Conservation (phyloP, 768 basidiomycete species). For the Mycena vulgaris region DNA sequence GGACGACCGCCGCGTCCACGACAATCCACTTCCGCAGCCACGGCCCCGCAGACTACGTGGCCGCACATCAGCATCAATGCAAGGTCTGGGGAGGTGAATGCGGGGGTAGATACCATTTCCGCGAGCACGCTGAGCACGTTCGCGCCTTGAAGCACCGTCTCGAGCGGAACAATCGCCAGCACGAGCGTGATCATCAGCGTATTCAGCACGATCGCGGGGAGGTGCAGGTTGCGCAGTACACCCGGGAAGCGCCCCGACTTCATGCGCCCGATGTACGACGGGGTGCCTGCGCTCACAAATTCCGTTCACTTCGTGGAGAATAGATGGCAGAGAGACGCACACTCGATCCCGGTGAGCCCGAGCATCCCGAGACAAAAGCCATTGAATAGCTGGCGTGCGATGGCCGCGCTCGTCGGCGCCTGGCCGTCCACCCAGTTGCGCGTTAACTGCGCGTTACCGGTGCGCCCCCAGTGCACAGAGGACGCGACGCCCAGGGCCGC, state of each 20-base stretch:
- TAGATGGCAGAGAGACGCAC: too few relatives aligned
- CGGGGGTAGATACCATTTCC: constrained; percentile 56
- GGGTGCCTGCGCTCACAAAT: constrained; percentile 58
- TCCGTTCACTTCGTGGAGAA: too few relatives aligned
- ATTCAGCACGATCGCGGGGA: constrained; percentile 71
- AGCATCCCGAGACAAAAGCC: constrained; percentile 82
- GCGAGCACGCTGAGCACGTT: constrained; percentile 81
- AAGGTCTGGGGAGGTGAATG: too few relatives aligned
- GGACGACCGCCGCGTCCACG: constrained; percentile 78
- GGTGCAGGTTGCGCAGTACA: constrained; percentile 77
- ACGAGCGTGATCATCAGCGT: constrained; percentile 71
- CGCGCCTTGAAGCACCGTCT: constrained; percentile 61
- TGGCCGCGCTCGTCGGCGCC: constrained; percentile 45
- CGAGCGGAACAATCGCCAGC: constrained; percentile 70
- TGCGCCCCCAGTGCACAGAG: constrained; percentile 64
- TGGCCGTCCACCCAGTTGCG: constrained; percentile 68
- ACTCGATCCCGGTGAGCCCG: constrained; percentile 81
- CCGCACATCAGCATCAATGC: background rate
- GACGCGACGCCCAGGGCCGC: constrained; percentile 65
- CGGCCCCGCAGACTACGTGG: constrained; percentile 64
- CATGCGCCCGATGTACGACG: constrained; percentile 76
- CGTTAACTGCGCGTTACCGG: constrained; percentile 63
- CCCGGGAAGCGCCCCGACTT: constrained; percentile 68
- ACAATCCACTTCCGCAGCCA: constrained; percentile 78
- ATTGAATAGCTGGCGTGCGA: constrained; percentile 68